Conservation (phyloP, 345 rosid species). For the Salix suchowensis region DNA sequence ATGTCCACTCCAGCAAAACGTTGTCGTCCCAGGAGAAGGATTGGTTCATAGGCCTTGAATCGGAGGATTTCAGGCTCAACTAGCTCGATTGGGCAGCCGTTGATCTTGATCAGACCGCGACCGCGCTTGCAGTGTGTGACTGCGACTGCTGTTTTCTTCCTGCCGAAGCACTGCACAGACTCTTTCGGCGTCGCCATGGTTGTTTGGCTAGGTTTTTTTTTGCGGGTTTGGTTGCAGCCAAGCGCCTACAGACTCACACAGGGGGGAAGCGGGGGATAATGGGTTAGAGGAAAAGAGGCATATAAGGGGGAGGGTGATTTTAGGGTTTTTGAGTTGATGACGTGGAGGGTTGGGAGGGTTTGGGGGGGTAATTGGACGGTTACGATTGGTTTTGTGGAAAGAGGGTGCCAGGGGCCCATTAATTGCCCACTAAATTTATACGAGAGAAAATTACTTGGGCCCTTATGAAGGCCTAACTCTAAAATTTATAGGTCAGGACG, state of each 20-base stretch:
- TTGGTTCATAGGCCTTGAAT: conserved; percentile 23
- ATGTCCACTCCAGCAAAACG: conserved; percentile 23
- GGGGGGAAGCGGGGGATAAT: background rate
- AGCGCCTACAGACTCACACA: conserved; percentile 2
- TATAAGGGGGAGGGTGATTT: background rate
- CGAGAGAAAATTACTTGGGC: background rate
- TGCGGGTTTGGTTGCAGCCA: conserved; percentile 32
- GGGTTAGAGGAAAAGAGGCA: background rate
- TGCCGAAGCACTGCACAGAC: conserved; percentile 22
- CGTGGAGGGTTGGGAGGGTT: background rate
- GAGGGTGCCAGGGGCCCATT: background rate
- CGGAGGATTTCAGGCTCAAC: conserved; percentile 29
- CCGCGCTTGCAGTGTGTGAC: conserved; percentile 25
- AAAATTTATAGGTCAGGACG: background rate
- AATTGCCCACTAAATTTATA: background rate
- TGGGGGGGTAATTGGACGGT: background rate
- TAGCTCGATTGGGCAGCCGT: conserved; percentile 24
- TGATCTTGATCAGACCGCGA: conserved; percentile 24
- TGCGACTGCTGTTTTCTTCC: conserved; percentile 26
- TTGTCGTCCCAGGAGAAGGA: conserved; percentile 21
- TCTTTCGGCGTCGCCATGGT: conserved; percentile 22
- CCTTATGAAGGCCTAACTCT: background rate
- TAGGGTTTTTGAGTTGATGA: background rate
- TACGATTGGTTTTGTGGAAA: background rate
- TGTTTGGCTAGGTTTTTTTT: conserved; percentile 11